A percentile compares a stretch with the other conserved stretches of the same genome.
Conservation (phyloP, 2,329 filamentous ascomycete species). For the Talaromyces albobiverticillius region DNA sequence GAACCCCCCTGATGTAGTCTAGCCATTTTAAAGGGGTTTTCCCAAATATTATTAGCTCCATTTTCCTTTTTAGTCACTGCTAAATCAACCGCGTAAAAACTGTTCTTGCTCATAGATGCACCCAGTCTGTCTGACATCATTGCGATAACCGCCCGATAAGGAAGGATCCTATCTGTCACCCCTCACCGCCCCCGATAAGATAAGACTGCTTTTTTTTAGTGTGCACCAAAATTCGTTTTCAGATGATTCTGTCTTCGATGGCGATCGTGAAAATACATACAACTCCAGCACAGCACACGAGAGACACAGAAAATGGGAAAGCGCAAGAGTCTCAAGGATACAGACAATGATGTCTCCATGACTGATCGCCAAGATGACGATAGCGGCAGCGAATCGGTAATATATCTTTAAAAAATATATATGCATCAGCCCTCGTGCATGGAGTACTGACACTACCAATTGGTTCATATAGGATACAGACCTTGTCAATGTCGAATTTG, state of each 20-base stretch:
- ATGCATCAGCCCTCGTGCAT: no score
- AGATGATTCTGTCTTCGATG: not conserved
- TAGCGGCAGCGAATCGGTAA: constrained; percentile 35
- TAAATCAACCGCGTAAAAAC: no score
- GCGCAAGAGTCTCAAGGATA: constrained; percentile 48
- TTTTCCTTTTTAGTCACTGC: no score
- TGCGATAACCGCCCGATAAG: constrained; percentile 4
- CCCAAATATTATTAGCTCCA: no score
- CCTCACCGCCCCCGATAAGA: constrained; percentile 16
- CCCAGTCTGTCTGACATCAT: not conserved
- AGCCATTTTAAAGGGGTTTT: no score
- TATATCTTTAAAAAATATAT: no score
- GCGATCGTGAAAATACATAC: not conserved
- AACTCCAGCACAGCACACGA: not conserved
- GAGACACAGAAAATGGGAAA: constrained; percentile 45
- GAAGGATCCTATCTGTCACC: constrained; percentile 5
- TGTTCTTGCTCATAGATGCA: not conserved
- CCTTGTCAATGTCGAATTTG: constrained; percentile 92
- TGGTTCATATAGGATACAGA: constrained; percentile 67
- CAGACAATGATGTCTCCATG: constrained; percentile 39
- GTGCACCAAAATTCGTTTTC: not conserved
- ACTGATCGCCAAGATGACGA: constrained; percentile 35
- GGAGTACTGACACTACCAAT: not conserved
- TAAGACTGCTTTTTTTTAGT: constrained; percentile 4
- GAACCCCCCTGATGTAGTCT: no score